Evolutionary conservation across 1,139 yeast genomes (phyloP).

Genomic region (Saccharomycopsis crataegensis): DNA sequence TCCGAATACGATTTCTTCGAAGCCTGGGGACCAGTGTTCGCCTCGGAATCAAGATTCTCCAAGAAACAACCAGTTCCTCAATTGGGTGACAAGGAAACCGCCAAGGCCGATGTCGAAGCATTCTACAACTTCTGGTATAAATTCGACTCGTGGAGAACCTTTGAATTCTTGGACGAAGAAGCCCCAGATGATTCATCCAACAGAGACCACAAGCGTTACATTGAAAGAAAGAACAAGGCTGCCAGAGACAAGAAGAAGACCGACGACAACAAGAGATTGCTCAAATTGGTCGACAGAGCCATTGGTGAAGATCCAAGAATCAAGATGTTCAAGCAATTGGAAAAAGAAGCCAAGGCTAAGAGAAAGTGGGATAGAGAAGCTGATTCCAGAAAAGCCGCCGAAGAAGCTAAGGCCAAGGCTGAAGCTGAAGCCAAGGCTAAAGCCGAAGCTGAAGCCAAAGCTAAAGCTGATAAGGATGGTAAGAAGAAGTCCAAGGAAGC

Average conservation of each 20-base stretch:
- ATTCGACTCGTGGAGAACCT: slow-evolving; percentile 97
- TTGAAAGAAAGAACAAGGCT: slow-evolving; percentile 94
- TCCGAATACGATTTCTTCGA: slow-evolving; percentile 75
- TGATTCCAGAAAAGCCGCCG: slow-evolving; percentile 93
- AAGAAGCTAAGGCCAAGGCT: slow-evolving; percentile 76
- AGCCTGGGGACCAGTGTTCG: slow-evolving; percentile 92
- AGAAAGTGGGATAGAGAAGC: slow-evolving; percentile 98
- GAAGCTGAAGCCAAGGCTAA: slow-evolving; percentile 74
- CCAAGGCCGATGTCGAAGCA: slow-evolving; percentile 79
- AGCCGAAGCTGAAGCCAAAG: slow-evolving; percentile 68
- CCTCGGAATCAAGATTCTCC: slow-evolving; percentile 84
- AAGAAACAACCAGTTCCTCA: slow-evolving; percentile 81
- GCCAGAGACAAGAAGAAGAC: slow-evolving; percentile 97
- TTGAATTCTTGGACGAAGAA: slow-evolving; percentile 97
- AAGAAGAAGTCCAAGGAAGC: slow-evolving; percentile 94
- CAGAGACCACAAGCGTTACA: slow-evolving; percentile 98
- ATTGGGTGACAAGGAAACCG: slow-evolving; percentile 60
- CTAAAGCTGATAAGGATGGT: slow-evolving; percentile 51
- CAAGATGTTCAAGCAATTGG: slow-evolving; percentile 85
- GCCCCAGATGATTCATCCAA: slow-evolving; percentile 99
- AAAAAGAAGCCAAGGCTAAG: slow-evolving; percentile 90
- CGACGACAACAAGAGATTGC: slow-evolving; percentile 89
- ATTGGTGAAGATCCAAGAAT: slow-evolving; percentile 90
- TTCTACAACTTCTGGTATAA: slow-evolving; percentile 92
- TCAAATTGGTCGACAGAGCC: slow-evolving; percentile 84